Conservation (phyloP, 2,329 filamentous ascomycete genomes). For the Volutella citrinella region DNA sequence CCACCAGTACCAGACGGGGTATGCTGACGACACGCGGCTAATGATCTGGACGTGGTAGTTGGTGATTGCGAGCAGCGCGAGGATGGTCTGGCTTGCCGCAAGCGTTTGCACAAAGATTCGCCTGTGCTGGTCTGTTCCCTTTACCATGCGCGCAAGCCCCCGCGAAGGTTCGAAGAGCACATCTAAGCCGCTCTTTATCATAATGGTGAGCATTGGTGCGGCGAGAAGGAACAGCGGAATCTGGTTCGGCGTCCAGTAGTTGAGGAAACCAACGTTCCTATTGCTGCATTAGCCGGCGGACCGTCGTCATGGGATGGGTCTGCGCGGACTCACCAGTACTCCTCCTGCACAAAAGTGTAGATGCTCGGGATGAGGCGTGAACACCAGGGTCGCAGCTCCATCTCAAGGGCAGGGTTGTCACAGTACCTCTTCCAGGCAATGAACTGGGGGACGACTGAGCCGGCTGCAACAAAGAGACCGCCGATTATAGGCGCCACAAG, state of each 20-base stretch:
- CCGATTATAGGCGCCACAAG: conserved; percentile 60
- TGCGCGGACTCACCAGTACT: conserved; percentile 84
- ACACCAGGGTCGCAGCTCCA: conserved; percentile 69
- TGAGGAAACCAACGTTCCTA: conserved; percentile 84
- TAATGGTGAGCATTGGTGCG: conserved; percentile 68
- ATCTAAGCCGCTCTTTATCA: conserved; percentile 54
- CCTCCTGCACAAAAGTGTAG: conserved; percentile 81
- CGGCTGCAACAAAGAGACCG: conserved; percentile 64
- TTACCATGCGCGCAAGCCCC: conserved; percentile 4
- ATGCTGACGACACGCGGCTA: conserved; percentile 82
- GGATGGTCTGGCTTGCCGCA: conserved; percentile 68
- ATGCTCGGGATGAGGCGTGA: conserved; percentile 72
- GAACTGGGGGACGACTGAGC: conserved; percentile 69
- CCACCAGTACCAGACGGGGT: conserved; percentile 87
- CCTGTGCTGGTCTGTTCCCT: conserved; percentile 10
- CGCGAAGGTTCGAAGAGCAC: conserved; percentile 25
- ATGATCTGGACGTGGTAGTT: conserved; percentile 94
- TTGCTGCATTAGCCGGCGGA: too few species aligned
- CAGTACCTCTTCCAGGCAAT: conserved; percentile 75
- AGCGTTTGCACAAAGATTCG: conserved; percentile 50
- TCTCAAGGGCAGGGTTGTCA: conserved; percentile 19
- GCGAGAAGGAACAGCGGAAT: conserved; percentile 85
- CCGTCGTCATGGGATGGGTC: too few species aligned
- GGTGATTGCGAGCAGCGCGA: conserved; percentile 70
- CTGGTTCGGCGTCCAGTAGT: conserved; percentile 87